Base-by-base conservation (phyloP, 2,329 filamentous ascomycete species). In the Chalaropsis thielavioides region DNA sequence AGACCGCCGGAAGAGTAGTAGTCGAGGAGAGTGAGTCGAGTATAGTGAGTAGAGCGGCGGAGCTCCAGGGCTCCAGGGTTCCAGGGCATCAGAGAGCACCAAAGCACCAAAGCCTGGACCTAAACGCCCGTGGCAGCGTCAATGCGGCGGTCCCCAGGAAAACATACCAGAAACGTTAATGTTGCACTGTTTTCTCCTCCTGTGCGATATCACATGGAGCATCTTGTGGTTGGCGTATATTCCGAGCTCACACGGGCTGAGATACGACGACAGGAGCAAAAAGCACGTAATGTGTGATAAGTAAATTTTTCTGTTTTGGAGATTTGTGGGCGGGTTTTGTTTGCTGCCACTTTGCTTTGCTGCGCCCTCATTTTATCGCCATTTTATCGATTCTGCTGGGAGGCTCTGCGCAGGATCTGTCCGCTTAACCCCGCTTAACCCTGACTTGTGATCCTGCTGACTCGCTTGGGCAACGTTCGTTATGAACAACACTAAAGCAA, bases 401-500 rank as follows among this genome's bases (percentile, higher is more conserved):
- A 58, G 51, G 51, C 51, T 58, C 51, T 58, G 49, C 49, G 51
- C 24, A 38, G 51, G 51, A 58, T 58, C 51, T n/a, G 10, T 11
- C 51, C 51, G 51, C 51, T 58, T 58, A 58, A 58, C 51, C 51
- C 51, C 51, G 51, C 24, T 35, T 58, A 58, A 58, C 51, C 51
- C 51, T 58, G 51, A 58, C 5, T 17, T 4, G 10, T 13, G 51
- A 58, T 58, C 51, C 51, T 58, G 15, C 27, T 15, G 22, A 17
- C 51, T 31, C 27, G 51, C 22, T 17, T 58, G 24, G 24, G 27
- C 24, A 15, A n/a, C 13, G 41, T n/a, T 15, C 17, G 13, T 8
- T 27, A 31, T 58, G 13, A 58, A n/a, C 51, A 58, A 58, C 51
- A 35, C 1, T 17, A n/a, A 46, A n/a, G 43, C 15, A 46, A 17